phyloP scores from a whole-genome alignment of 495 filamentous ascomycete species.

The Penicillium steckii region DNA sequence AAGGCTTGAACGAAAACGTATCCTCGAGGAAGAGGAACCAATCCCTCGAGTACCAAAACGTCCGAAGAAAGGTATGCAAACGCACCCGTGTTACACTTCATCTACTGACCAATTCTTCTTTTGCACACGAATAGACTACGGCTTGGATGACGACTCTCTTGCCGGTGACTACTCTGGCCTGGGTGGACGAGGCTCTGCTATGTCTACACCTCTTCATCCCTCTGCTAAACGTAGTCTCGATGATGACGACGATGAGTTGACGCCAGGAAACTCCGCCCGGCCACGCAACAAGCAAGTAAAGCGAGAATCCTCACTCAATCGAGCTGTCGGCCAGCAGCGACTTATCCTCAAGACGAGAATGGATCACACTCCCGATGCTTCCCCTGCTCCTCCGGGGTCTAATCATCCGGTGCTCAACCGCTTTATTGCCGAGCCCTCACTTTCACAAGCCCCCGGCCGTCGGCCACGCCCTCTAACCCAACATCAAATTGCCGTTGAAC shows the following conservation, averaged over 20 bases:
- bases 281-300: conserved; percentile 37
- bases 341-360: conserved; percentile 50
- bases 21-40: conserved; percentile 64
- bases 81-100: conserved; percentile 16
- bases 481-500: conserved; percentile 89
- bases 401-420: conserved; percentile 48
- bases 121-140: conserved; percentile 27
- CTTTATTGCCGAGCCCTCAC: conserved; percentile 42
- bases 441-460: conserved; percentile 38
- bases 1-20: conserved; percentile 78
- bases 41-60: conserved; percentile 56
- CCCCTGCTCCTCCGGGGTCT: conserved; percentile 49
- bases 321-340: conserved; percentile 40
- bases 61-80: conserved; percentile 49
- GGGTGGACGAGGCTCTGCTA: conserved; percentile 36
- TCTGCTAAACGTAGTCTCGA: conserved; percentile 32
- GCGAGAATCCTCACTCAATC: conserved; percentile 37
- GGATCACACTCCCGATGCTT: conserved; percentile 47
- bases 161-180: conserved; percentile 33
- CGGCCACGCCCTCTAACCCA: conserved; percentile 84
- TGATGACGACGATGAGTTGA: conserved; percentile 40
- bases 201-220: conserved; percentile 43
- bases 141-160: conserved; percentile 39
- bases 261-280: conserved; percentile 32
- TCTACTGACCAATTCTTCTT: not conserved